Evolutionary conservation across 805 yeast species (phyloP).

Genomic region (Candida methanosorbosa): DNA sequence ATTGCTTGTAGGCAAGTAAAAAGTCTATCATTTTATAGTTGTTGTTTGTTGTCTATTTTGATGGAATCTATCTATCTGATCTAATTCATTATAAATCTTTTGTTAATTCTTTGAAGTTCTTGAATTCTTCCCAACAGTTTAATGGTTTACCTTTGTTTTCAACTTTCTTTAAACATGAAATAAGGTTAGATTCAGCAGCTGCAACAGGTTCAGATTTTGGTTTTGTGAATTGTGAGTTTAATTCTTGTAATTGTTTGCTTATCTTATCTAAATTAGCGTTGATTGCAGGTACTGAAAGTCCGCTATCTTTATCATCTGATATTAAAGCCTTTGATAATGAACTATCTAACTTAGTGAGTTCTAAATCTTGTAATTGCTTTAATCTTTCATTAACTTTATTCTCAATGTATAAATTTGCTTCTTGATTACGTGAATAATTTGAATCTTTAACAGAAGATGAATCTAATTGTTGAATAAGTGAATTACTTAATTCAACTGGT

Average conservation of each 20-base stretch:
- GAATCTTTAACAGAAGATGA: slow-evolving; percentile 49
- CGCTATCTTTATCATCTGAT: slow-evolving; percentile 20
- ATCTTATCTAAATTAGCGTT: slow-evolving; percentile 25
- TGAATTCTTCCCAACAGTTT: slow-evolving; percentile 78
- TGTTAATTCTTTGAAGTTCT: slow-evolving; percentile 55
- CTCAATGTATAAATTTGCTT: slow-evolving; percentile 57
- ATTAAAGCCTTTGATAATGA: slow-evolving; percentile 36
- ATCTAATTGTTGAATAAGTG: slow-evolving; percentile 56
- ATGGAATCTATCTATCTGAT: not conserved
- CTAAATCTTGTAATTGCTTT: slow-evolving; percentile 41
- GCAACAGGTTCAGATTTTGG: slow-evolving; percentile 19
- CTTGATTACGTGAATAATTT: slow-evolving; percentile 63
- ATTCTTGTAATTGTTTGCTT: slow-evolving; percentile 22
- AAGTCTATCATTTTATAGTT: too few species aligned
- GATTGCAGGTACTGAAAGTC: slow-evolving; percentile 18
- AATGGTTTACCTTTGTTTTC: slow-evolving; percentile 57
- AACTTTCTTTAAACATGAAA: slow-evolving; percentile 46
- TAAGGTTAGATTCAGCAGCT: slow-evolving; percentile 40
- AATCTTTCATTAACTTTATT: slow-evolving; percentile 54
- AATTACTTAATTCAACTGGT: slow-evolving; percentile 60
- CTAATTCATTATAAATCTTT: slow-evolving; percentile 5
- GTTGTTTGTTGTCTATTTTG: too few species aligned
- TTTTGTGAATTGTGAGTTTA: slow-evolving; percentile 12
- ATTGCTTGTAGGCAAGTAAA: too few species aligned
- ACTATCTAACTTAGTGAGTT: slow-evolving; percentile 42